Evolutionary conservation across 257 asterid genomes (phyloP).

Genomic region (Cynanchum wilfordii): DNA sequence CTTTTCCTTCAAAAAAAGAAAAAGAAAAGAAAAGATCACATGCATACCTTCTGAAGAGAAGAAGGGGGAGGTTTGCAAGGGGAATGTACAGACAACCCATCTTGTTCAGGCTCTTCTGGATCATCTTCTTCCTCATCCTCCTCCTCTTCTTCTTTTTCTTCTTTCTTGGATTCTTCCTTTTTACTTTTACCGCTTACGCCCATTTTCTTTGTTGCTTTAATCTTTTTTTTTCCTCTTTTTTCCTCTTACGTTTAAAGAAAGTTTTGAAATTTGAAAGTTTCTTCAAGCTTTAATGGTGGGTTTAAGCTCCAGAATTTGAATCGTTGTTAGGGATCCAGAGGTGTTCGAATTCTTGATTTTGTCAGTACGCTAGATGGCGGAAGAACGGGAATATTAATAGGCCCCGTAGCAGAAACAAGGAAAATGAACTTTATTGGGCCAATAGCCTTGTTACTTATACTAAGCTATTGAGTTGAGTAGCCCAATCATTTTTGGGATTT

Average conservation of each 20-base stretch:
- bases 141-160: slow-evolving; percentile 21
- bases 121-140: slow-evolving; percentile 32
- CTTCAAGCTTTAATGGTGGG: background rate
- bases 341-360: background rate
- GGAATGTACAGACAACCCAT: slow-evolving; percentile 83
- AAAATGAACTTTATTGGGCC: background rate
- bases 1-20: background rate
- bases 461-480: background rate
- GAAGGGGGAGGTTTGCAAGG: slow-evolving; percentile 77
- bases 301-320: slow-evolving; percentile 6
- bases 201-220: background rate
- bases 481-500: background rate
- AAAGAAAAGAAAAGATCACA: background rate
- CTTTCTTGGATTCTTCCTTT: slow-evolving; percentile 20
- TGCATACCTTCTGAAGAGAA: slow-evolving; percentile 48
- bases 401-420: background rate
- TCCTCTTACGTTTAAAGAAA: background rate
- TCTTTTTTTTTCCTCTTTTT: background rate
- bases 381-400: background rate
- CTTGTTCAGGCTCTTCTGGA: slow-evolving; percentile 58
- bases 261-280: background rate
- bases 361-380: background rate
- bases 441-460: too few species aligned
- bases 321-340: background rate
- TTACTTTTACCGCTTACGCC: slow-evolving; percentile 29